Base-by-base conservation (phyloP, 495 filamentous ascomycete species). In the Aspergillus homomorphus region DNA sequence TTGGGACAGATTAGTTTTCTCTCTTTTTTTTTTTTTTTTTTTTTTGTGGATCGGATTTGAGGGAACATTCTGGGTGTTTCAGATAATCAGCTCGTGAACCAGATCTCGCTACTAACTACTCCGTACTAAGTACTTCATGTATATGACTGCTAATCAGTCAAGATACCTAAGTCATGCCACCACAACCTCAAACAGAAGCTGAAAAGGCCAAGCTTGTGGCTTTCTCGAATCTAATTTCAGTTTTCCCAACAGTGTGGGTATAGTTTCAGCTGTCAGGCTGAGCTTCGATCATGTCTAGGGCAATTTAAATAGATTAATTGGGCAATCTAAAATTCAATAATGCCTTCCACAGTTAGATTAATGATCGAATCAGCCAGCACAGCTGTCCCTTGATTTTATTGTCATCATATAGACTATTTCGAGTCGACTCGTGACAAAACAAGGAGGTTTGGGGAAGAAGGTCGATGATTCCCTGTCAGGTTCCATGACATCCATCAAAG, bases 261-360 rank as follows among this genome's bases (percentile, higher is more conserved):
- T 50, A 15, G 48, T 50, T 50, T 50, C 48, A 50, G 48, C 48
- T 50, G 48, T 50, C 48, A 50, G 48, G 45, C 20, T 23, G 45
- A 23, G 8, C 45, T 21, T 48, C 45, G 45, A 48, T 21, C 20
- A 23, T 48, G 45, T 23, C 6, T 23, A 12, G 33, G 33, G 45
- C 45, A 23, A 48, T 48, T 23, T 48, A 23, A 10, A 48, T 23
- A 23, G 23, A 48, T 23, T 23, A 23, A 24, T 38, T 38, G 2
- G 15, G 33, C 33, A 38, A 38, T 38, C 15, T 38, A 2, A 38
- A 14, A 14, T n/a, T n/a, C n/a, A n/a, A n/a, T n/a, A n/a, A n/a
- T n/a, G n/a, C n/a, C n/a, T n/a, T n/a, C 5, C 33, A 38, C 5
- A 2, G 15, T 12, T 9, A 5, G 15, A 38, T 38, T 5, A 38